phyloP scores from a whole-genome alignment of 139 green algal genomes.

The Marvania coccoides region DNA sequence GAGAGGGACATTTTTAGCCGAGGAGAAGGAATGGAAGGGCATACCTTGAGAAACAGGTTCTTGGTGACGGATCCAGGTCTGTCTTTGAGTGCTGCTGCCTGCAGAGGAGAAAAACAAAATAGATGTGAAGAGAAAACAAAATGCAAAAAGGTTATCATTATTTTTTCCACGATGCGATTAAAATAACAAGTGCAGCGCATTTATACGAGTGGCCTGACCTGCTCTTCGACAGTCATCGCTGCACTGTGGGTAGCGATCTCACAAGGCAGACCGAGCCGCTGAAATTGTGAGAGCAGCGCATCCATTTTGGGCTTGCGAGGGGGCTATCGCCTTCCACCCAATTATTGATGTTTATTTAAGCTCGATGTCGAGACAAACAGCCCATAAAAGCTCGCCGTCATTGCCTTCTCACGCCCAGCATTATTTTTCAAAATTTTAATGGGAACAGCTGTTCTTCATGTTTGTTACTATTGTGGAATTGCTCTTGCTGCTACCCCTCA shows the following conservation, averaged over 20 bases:
- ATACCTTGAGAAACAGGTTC: slow-evolving; percentile 47
- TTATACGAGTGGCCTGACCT: too few species aligned
- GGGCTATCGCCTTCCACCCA: too few species aligned
- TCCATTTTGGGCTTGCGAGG: neutral
- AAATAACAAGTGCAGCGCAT: neutral
- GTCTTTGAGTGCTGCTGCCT: slow-evolving; percentile 1
- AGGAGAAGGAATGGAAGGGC: neutral
- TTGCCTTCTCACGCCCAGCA: too few species aligned
- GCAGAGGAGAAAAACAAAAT: neutral
- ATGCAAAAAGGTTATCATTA: neutral
- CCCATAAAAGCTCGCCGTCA: too few species aligned
- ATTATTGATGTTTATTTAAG: too few species aligned
- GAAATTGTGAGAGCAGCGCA: neutral
- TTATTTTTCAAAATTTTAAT: too few species aligned
- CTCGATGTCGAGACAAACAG: too few species aligned
- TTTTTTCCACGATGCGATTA: neutral
- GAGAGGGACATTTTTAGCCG: neutral
- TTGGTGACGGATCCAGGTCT: slow-evolving; percentile 27
- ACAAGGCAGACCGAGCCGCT: slow-evolving; percentile 1
- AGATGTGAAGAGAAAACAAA: neutral
- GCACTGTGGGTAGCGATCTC: slow-evolving; percentile 3
- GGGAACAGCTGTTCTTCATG: too few species aligned
- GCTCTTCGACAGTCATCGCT: slow-evolving; percentile 18
- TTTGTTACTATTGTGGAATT: too few species aligned
- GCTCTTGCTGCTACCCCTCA: too few species aligned